phyloP scores from a whole-genome alignment of 2,329 filamentous ascomycete genomes.

The Aureobasidium namibiae region DNA sequence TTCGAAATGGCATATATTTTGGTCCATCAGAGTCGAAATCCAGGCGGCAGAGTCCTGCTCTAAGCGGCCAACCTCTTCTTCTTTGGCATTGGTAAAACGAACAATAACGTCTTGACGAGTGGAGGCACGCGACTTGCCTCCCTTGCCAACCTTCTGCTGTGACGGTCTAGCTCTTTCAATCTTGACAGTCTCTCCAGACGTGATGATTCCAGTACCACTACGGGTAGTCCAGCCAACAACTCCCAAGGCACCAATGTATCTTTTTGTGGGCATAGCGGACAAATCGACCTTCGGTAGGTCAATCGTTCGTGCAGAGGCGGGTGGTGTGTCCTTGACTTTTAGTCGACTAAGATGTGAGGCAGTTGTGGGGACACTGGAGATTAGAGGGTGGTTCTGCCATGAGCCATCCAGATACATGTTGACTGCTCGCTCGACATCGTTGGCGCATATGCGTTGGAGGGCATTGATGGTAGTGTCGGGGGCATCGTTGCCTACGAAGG shows the following conservation, averaged over 20 bases:
- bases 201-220: slow-evolving; percentile 67
- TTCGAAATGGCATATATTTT: slow-evolving; percentile 79
- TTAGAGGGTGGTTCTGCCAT: slow-evolving; percentile 37
- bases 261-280: slow-evolving; percentile 43
- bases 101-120: slow-evolving; percentile 79
- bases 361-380: not conserved
- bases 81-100: slow-evolving; percentile 71
- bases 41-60: slow-evolving; percentile 82
- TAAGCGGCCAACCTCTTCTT: slow-evolving; percentile 77
- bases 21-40: slow-evolving; percentile 87
- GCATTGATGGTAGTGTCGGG: slow-evolving; percentile 36
- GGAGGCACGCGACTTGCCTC: slow-evolving; percentile 39
- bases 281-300: slow-evolving; percentile 12
- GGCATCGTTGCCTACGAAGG: slow-evolving; percentile 49
- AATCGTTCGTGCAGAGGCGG: slow-evolving; percentile 8
- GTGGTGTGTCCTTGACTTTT: not conserved
- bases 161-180: slow-evolving; percentile 79
- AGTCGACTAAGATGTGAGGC: not conserved
- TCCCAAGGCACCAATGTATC: slow-evolving; percentile 89
- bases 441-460: slow-evolving; percentile 42
- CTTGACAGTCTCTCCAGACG: slow-evolving; percentile 71
- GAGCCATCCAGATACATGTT: slow-evolving; percentile 59
- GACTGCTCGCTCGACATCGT: slow-evolving; percentile 52
- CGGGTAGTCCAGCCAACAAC: slow-evolving; percentile 86
- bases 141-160: slow-evolving; percentile 31